A percentile compares a stretch with the other conserved stretches of the same genome.
Conservation (phyloP, 192 early-diverging fungal species). For the Coemansia umbellata region DNA sequence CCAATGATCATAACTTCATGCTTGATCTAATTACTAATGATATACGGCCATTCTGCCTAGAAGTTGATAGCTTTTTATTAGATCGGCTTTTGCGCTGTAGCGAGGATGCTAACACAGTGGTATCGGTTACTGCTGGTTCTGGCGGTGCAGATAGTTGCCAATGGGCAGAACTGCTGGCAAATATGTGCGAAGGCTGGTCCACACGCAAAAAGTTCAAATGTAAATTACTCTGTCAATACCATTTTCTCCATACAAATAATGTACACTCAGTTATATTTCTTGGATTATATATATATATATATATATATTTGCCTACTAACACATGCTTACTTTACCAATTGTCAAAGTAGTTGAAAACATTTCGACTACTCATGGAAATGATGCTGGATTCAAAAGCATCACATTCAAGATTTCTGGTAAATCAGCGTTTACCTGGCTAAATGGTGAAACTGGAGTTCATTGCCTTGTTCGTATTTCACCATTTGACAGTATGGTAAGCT, state of each 20-base stretch:
- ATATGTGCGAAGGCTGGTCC: conserved; percentile 55
- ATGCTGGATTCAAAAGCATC: conserved; percentile 1
- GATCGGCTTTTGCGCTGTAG: conserved; percentile 23
- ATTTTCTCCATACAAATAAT: not conserved
- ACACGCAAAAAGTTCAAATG: conserved; percentile 59
- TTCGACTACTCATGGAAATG: conserved; percentile 6
- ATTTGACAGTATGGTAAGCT: conserved; percentile 61
- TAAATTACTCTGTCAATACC: conserved; percentile 7
- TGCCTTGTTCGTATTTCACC: conserved; percentile 65
- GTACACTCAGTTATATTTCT: too few relatives aligned
- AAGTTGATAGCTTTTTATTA: conserved; percentile 27
- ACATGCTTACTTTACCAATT: too few relatives aligned
- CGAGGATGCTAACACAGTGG: conserved; percentile 46
- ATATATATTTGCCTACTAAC: too few relatives aligned
- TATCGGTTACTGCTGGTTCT: conserved; percentile 55
- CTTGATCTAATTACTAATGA: conserved; percentile 57
- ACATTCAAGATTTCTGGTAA: conserved; percentile 39
- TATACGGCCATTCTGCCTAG: conserved; percentile 21
- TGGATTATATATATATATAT: too few relatives aligned
- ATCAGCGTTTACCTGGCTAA: conserved; percentile 60
- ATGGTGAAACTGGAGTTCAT: conserved; percentile 69
- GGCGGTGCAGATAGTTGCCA: conserved; percentile 59
- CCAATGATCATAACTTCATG: conserved; percentile 25
- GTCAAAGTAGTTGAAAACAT: conserved; percentile 55
- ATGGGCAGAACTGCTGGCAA: conserved; percentile 64